A percentile compares a stretch with the other conserved stretches of the same genome.
These are phyloP conservation scores for Termitomyces sp. DNA, from an alignment of 768 basidiomycete species.

Conservation along the genomic window DNA sequence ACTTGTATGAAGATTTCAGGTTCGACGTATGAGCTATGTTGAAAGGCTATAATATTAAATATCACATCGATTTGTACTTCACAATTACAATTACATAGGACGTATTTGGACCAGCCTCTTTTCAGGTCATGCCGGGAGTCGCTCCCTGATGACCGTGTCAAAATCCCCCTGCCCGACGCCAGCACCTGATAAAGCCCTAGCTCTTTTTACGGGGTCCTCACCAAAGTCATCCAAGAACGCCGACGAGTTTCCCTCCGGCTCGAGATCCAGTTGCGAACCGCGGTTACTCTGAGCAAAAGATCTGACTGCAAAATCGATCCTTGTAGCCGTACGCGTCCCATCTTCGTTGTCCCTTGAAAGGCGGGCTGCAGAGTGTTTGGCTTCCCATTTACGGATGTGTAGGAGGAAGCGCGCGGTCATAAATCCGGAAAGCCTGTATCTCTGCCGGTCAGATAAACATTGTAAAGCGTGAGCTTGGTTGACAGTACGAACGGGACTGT, in stretches of 20 bases:
- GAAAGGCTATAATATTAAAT: background rate
- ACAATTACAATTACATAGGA: background rate
- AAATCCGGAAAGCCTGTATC: background rate
- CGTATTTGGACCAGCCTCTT: background rate
- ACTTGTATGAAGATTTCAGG: conserved; percentile 18
- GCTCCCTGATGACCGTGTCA: background rate
- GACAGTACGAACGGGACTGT: background rate
- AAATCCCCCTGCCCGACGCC: background rate
- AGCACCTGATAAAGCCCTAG: background rate
- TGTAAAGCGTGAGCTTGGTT: background rate
- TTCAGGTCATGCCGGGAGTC: background rate
- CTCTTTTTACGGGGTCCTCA: background rate
- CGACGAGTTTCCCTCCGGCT: background rate
- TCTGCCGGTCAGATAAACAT: background rate
- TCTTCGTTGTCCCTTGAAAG: background rate
- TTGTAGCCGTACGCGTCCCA: background rate
- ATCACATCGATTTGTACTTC: background rate
- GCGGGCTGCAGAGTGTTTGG: background rate
- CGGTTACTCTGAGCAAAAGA: background rate
- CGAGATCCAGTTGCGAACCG: background rate
- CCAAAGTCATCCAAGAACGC: background rate
- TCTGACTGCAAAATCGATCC: background rate
- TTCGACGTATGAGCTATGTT: conserved; percentile 16
- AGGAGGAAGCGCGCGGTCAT: background rate
- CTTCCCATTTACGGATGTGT: background rate